Base-by-base conservation (phyloP, 306 rosid species). In the Gleditsia sinensis region DNA sequence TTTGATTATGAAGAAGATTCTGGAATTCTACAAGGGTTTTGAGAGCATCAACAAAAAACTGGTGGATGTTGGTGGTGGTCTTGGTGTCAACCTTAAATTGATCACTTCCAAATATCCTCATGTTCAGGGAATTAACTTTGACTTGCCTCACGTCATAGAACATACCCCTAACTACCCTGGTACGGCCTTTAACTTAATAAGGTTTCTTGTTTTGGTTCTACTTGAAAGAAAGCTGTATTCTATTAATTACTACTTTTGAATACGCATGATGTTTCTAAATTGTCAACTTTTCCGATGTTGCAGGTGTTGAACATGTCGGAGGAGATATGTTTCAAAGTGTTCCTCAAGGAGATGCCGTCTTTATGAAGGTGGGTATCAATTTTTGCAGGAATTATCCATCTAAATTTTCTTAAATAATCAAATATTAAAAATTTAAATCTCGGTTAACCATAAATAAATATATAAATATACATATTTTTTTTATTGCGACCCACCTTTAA, bases 11-110 rank as follows among this genome's bases (percentile, higher is more conserved):
- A 83, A 84, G 33, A 84, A 65, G 33, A 19, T 82, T 32, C 86
- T 91, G 5, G 48, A 84, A 14, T 11, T 48, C 6, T 88, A 84
- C 78, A 17, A 81, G 17, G 92, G 90, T 4, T 80, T 91, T 72
- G 74, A 71, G 19, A 13, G 74, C 17, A 39, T 86, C 6, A 59
- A 75, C 6, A 82, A 24, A 49, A 82, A 24, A 49, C 23, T 88
- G 0, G 90, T 88, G 10, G 93, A 91, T 77, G 89, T 90, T 75
- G 92, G 92, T 16, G 92, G 90, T 69, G 86, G 91, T 13, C 50
- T 85, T 11, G 96, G 93, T 9, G 74, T 69, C 9, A 81, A 84
- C 14, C 88, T 91, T 32, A 72, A 59, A 0, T n/a, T 82, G 7
- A 82, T 88, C 69, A 82, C 82, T 21, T 82, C 94, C 12, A 84